Conservation (phyloP, 805 yeast genomes). For the Metschnikowia cubensis region DNA sequence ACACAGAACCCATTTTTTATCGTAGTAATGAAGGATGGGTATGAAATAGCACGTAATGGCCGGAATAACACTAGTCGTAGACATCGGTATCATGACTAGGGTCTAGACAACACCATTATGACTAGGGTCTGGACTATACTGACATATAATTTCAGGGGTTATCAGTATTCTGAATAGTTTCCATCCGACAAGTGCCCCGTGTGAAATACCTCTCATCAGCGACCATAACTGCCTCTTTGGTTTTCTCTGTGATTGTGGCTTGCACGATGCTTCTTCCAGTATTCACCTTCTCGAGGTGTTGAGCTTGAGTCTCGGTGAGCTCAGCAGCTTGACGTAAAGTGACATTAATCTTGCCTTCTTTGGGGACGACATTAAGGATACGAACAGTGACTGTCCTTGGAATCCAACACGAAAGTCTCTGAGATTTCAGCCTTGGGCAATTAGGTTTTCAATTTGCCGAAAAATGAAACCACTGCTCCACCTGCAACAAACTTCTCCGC, state of each 20-base stretch:
- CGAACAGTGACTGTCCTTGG: slow-evolving; percentile 75
- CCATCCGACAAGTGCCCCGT: slow-evolving; percentile 77
- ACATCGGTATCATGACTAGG: too few species aligned
- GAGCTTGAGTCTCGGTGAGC: slow-evolving; percentile 44
- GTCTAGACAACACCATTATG: too few species aligned
- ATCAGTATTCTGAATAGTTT: slow-evolving; percentile 65
- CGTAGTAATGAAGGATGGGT: too few species aligned
- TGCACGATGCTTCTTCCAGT: slow-evolving; percentile 61
- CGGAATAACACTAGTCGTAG: too few species aligned
- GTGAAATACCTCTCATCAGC: slow-evolving; percentile 63
- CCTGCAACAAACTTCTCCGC: slow-evolving; percentile 64
- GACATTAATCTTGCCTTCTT: slow-evolving; percentile 56
- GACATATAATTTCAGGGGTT: too few species aligned
- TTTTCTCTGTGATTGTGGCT: slow-evolving; percentile 66
- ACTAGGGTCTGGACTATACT: too few species aligned
- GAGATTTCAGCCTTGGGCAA: slow-evolving; percentile 86
- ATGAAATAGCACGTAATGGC: too few species aligned
- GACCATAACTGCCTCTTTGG: slow-evolving; percentile 67
- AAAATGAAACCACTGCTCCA: slow-evolving; percentile 84
- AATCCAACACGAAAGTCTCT: slow-evolving; percentile 76
- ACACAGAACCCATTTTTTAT: too few species aligned
- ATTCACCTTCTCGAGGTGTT: slow-evolving; percentile 43
- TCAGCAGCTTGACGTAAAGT: slow-evolving; percentile 68
- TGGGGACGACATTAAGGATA: slow-evolving; percentile 52
- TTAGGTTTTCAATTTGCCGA: slow-evolving; percentile 72